These are phyloP conservation scores for Debaryomyces psychrophilus DNA, from an alignment of 1,139 yeast species.

Conservation along the genomic window DNA sequence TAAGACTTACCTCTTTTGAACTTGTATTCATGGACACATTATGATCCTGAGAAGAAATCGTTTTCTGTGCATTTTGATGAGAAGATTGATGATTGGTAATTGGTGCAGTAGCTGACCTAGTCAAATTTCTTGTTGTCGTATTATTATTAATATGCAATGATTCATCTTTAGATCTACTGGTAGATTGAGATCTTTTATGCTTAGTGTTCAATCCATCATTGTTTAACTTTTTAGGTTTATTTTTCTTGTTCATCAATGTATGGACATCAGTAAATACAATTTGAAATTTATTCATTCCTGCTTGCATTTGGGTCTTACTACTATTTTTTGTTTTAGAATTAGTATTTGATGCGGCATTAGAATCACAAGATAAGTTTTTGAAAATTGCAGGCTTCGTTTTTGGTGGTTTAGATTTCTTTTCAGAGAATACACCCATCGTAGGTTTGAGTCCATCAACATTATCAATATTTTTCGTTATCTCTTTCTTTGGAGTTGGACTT, in stretches of 20 bases:
- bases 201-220: not conserved
- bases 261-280: constrained; percentile 56
- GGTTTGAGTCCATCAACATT: constrained; percentile 31
- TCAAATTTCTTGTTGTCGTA: constrained; percentile 5
- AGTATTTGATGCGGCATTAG: constrained; percentile 4
- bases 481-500: constrained; percentile 48
- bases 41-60: constrained; percentile 19
- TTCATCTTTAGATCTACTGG: constrained; percentile 2
- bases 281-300: constrained; percentile 55
- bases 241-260: constrained; percentile 43
- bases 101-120: constrained; percentile 14
- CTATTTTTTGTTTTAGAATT: constrained; percentile 5
- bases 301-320: constrained; percentile 41
- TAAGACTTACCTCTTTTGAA: constrained; percentile 27
- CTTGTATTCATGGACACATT: constrained; percentile 22
- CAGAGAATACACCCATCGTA: constrained; percentile 49
- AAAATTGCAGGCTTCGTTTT: constrained; percentile 16
- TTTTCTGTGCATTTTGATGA: not conserved
- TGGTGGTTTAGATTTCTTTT: constrained; percentile 22
- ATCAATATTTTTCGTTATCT: constrained; percentile 14
- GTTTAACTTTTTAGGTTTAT: constrained; percentile 26
- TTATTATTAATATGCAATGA: not conserved
- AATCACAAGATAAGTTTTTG: constrained; percentile 16
- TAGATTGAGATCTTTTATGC: constrained; percentile 9
- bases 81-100: constrained; percentile 11